These are phyloP conservation scores for Fusarium fracticaudum DNA, from an alignment of 2,329 filamentous ascomycete species.

Conservation along the genomic window DNA sequence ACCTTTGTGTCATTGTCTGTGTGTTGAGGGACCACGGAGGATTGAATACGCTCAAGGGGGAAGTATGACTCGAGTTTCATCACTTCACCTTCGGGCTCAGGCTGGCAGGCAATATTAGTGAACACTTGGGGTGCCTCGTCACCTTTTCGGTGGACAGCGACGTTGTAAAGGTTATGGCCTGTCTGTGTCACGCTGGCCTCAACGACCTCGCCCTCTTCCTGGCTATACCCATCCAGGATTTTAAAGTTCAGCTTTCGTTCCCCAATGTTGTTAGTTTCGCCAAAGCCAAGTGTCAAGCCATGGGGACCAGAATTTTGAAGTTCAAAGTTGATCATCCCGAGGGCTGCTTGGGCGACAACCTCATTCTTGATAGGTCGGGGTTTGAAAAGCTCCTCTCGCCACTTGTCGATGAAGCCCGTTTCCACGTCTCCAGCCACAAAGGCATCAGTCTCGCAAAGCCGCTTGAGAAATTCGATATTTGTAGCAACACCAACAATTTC, in stretches of 20 bases:
- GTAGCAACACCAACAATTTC: constrained; percentile 93
- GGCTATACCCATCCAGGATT: constrained; percentile 68
- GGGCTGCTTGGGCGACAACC: constrained; percentile 85
- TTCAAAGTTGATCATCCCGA: constrained; percentile 73
- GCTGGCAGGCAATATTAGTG: constrained; percentile 57
- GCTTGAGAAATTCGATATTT: constrained; percentile 96
- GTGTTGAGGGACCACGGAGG: constrained; percentile 74
- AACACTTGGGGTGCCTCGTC: constrained; percentile 53
- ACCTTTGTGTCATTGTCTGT: constrained; percentile 67
- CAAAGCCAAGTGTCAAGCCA: constrained; percentile 65
- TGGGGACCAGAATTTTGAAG: constrained; percentile 53
- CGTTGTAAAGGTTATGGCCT: constrained; percentile 57
- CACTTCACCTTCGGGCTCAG: constrained; percentile 42
- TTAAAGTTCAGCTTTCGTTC: constrained; percentile 63
- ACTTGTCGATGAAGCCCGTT: constrained; percentile 95
- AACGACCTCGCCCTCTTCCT: constrained; percentile 71
- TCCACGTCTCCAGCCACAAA: constrained; percentile 92
- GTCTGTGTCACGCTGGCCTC: constrained; percentile 61
- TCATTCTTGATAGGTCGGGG: constrained; percentile 71
- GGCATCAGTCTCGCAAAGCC: constrained; percentile 80
- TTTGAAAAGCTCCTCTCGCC: constrained; percentile 80
- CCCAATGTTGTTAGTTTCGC: constrained; percentile 51
- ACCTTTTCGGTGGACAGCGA: constrained; percentile 56
- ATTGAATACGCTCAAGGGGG: constrained; percentile 79
- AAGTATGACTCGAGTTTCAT: constrained; percentile 68